Evolutionary conservation across 1,284 basidiomycete species (phyloP), one percentile per base, ranked within the genome.

Genomic region (Puccinia sorghi): DNA sequence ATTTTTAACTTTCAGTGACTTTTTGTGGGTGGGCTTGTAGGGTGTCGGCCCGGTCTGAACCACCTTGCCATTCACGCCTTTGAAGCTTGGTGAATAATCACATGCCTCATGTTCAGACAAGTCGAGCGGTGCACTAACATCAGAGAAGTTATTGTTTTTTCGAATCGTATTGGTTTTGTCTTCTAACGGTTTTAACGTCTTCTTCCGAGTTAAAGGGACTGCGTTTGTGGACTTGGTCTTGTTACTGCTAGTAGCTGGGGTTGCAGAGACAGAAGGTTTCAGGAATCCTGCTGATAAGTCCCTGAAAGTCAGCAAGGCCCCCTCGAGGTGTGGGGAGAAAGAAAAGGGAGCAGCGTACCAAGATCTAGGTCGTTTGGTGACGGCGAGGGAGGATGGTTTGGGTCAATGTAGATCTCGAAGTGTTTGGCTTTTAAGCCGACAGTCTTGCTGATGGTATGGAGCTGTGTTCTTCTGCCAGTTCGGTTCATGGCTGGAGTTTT

Each of bases 331-430:
- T n/a, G n/a, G n/a, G n/a, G n/a, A n/a, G n/a, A n/a, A n/a, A n/a
- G n/a, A n/a, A n/a, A n/a, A n/a, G n/a, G n/a, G n/a, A n/a, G n/a
- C n/a, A n/a, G n/a, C n/a, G n/a, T n/a, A n/a, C n/a, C n/a, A n/a
- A n/a, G n/a, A n/a, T n/a, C n/a, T n/a, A n/a, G n/a, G n/a, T n/a
- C n/a, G n/a, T n/a, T n/a, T n/a, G n/a, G n/a, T n/a, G n/a, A n/a
- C n/a, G n/a, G n/a, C n/a, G n/a, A n/a, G n/a, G n/a, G n/a, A n/a
- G 56, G 17, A 20, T 63, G 59, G 61, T 43, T 43, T 0, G 61
- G 39, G 22, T 64, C 61, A n/a, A 43, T 64, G 41, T 64, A 64
- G 61, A 64, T 64, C 39, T 64, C 41, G 41, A 64, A 64, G 20
- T n/a, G 61, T 20, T 64, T 64, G 6, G 57, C 12, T n/a, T 61